Percentiles rank a stretch among this genome's conserved stretches.
These are phyloP conservation scores for Fagopyrum tataricum DNA, from an alignment of 148 eudicot genomes.

Conservation along the genomic window DNA sequence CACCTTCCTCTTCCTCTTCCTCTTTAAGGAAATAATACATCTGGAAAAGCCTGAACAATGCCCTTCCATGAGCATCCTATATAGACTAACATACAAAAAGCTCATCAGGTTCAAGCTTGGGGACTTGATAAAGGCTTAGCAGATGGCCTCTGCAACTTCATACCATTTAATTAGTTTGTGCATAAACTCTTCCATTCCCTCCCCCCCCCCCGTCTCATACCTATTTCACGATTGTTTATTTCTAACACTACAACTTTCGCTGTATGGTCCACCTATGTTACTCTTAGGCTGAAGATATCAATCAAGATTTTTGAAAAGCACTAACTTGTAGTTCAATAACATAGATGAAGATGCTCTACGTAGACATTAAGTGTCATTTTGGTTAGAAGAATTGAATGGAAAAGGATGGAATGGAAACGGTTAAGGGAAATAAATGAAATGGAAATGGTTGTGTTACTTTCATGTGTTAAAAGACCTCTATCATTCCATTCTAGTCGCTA, in stretches of 20 bases:
- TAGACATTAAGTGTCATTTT: not conserved
- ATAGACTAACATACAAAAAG: not conserved
- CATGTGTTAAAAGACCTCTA: no score
- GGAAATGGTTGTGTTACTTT: no score
- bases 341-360: not conserved
- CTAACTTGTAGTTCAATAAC: not conserved
- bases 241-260: not conserved
- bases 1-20: not conserved
- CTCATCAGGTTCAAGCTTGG: not conserved
- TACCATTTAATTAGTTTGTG: not conserved
- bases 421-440: no score
- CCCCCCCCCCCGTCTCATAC: not conserved
- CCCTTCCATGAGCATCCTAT: not conserved
- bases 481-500: no score
- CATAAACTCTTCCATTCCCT: not conserved
- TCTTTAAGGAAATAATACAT: not conserved
- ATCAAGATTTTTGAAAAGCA: not conserved
- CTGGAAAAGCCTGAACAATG: not conserved
- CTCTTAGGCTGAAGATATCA: no score
- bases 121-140: not conserved
- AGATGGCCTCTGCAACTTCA: not conserved
- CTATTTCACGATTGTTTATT: not conserved
- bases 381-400: no score
- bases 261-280: not conserved
- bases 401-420: no score